Percentiles rank a stretch among this genome's conserved stretches.
phyloP scores from a whole-genome alignment of 768 basidiomycete genomes.

The Lactarius tabidus region DNA sequence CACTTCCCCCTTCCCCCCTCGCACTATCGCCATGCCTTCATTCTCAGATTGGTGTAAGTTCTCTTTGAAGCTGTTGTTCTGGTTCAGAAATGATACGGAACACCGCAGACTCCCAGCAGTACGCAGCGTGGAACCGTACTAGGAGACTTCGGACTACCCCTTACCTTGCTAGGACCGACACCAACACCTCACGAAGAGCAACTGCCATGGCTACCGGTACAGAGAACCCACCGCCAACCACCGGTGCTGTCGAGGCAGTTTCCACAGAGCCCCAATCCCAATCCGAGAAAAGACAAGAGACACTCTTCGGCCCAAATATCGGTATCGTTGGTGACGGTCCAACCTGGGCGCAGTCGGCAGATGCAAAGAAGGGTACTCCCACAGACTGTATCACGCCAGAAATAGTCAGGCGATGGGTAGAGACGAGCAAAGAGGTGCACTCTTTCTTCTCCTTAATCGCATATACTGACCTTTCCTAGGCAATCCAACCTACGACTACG shows the following conservation, averaged over 20 bases:
- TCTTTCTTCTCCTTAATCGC: background rate
- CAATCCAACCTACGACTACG: conserved; percentile 84
- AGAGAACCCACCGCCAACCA: conserved; percentile 17
- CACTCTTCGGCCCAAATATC: conserved; percentile 89
- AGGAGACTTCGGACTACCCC: conserved; percentile 49
- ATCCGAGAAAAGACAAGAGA: conserved; percentile 61
- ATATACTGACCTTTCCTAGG: conserved; percentile 36
- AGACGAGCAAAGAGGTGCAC: conserved; percentile 78
- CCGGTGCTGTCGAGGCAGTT: conserved; percentile 32
- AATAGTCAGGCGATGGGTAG: conserved; percentile 77
- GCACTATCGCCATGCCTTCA: conserved; percentile 27
- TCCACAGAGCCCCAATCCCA: conserved; percentile 32
- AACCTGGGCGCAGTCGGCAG: conserved; percentile 57
- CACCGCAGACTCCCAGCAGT: conserved; percentile 45
- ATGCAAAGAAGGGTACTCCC: conserved; percentile 54
- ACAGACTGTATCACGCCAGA: conserved; percentile 78
- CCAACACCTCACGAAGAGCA: conserved; percentile 44
- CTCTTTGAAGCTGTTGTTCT: background rate
- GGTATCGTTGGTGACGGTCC: conserved; percentile 69
- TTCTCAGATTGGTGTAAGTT: conserved; percentile 39
- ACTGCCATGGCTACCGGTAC: conserved; percentile 44
- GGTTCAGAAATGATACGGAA: conserved; percentile 22
- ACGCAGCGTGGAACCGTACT: conserved; percentile 56
- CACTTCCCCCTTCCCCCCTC: conserved; percentile 10
- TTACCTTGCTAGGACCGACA: conserved; percentile 49